Evolutionary conservation across 2,329 filamentous ascomycete species (phyloP), one percentile per base, ranked within the genome.

Genomic region (Camillea tinctor): DNA sequence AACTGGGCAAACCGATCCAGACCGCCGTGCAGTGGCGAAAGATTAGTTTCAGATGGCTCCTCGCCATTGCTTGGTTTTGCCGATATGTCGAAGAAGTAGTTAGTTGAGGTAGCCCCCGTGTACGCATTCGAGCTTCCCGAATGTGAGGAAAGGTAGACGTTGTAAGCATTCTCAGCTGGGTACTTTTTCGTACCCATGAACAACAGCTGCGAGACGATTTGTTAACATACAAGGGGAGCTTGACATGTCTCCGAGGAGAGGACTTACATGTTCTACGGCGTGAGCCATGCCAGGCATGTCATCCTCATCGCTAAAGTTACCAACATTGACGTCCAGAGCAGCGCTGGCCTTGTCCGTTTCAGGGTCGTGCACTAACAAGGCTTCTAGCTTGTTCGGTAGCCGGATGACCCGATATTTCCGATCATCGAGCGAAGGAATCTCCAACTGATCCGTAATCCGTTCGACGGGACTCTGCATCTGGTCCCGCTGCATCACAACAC

Each of bases 181-280:
- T 95, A 99, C 85, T 98, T 99, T 76, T 97, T 90, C 7, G 95
- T 99, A 54, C 95, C 95, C 95, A 99, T 98, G 80, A 99, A 99
- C 22, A 99, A 80, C 65, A 97, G 80, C 83, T 88, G 66, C 17
- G 63, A 7, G 59, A 23, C 50, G 17, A 54, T 15, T 50, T 56
- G 56, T 70, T 49, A 69, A 57, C 50, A 49, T 19, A 53, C 40
- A 24, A 13, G 6, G 36, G 36, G 36, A 3, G 3, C n/a, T n/a
- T 44, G 2, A 44, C 6, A 44, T 44, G 36, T 44, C n/a, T 44
- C 17, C 36, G 30, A 30, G 19, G 49, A n/a, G 36, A 23, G 26
- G 44, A 72, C 75, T 63, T 79, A 87, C 84, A 83, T 97, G 94
- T 81, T 98, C 94, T 57, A 98, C 92, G 6, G 93, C 93, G 79